Percentiles rank a stretch among this genome's conserved stretches.
Evolutionary conservation across 768 basidiomycete genomes (phyloP).

Genomic region (Pulveroboletus sp.): DNA sequence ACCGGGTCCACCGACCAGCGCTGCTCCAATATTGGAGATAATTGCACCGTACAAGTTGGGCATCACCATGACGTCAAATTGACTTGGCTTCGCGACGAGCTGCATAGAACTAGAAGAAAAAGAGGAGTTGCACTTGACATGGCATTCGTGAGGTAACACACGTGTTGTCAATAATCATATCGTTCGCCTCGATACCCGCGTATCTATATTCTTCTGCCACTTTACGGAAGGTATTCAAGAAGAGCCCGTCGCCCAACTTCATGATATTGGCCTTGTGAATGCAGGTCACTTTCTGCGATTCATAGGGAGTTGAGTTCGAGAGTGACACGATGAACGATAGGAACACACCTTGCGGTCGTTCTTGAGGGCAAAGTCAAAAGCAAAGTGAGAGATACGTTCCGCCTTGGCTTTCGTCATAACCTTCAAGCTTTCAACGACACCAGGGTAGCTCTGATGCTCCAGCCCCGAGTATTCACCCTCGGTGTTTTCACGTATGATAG

Average conservation of each 20-base stretch:
- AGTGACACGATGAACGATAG: background rate
- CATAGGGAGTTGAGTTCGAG: background rate
- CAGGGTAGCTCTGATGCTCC: slow-evolving; percentile 96
- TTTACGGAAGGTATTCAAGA: slow-evolving; percentile 95
- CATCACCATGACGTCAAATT: slow-evolving; percentile 99
- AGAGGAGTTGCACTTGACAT: background rate
- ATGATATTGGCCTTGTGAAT: slow-evolving; percentile 99
- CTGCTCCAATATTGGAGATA: slow-evolving; percentile 96
- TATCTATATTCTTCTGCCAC: slow-evolving; percentile 96
- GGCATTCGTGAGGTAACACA: slow-evolving; percentile 32
- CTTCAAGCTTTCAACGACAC: slow-evolving; percentile 97
- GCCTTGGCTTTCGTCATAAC: slow-evolving; percentile 94
- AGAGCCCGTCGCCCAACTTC: slow-evolving; percentile 99
- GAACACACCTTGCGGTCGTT: slow-evolving; percentile 86
- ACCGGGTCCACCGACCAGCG: slow-evolving; percentile 96
- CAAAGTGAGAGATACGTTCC: slow-evolving; percentile 94
- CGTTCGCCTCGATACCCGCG: slow-evolving; percentile 86
- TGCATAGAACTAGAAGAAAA: slow-evolving; percentile 81
- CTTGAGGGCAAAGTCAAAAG: slow-evolving; percentile 98
- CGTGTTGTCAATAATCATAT: slow-evolving; percentile 99
- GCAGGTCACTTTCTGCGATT: slow-evolving; percentile 89
- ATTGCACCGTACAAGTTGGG: slow-evolving; percentile 97
- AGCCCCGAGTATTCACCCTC: slow-evolving; percentile 99
- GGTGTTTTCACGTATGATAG: slow-evolving; percentile 99
- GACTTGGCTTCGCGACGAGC: slow-evolving; percentile 89